Conservation (phyloP, 805 yeast genomes). For the Henningerozyma blattae region DNA sequence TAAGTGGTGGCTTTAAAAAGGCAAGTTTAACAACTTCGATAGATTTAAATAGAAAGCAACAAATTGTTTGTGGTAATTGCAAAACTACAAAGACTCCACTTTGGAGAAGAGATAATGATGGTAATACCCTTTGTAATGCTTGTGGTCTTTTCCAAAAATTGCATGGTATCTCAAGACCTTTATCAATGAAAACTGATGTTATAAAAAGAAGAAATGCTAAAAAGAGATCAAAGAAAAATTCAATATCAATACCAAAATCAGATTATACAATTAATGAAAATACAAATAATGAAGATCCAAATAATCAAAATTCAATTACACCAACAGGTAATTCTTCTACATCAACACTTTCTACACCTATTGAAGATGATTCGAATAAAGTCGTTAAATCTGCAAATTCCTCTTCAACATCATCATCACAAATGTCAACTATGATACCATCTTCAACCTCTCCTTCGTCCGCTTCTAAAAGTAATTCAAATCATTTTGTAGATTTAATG, state of each 20-base stretch:
- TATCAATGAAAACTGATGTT: slow-evolving; percentile 82
- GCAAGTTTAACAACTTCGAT: slow-evolving; percentile 5
- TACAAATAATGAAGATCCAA: slow-evolving; percentile 1
- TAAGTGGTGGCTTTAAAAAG: slow-evolving; percentile 16
- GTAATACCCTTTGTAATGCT: slow-evolving; percentile 89
- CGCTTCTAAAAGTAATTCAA: background rate
- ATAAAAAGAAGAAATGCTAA: slow-evolving; percentile 60
- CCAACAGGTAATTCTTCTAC: too few relatives aligned
- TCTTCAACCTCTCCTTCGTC: slow-evolving; percentile 1
- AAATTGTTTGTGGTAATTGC: slow-evolving; percentile 68
- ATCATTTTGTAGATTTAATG: background rate
- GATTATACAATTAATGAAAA: background rate
- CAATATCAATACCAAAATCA: slow-evolving; percentile 4
- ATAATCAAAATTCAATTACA: too few relatives aligned
- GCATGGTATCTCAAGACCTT: slow-evolving; percentile 92
- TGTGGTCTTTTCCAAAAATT: slow-evolving; percentile 87
- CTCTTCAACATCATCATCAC: slow-evolving; percentile 6
- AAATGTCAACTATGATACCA: slow-evolving; percentile 4
- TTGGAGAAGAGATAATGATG: slow-evolving; percentile 90
- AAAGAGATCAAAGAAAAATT: slow-evolving; percentile 42
- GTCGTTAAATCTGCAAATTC: too few relatives aligned
- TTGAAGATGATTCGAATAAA: too few relatives aligned
- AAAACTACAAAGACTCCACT: slow-evolving; percentile 86
- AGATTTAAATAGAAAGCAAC: slow-evolving; percentile 16
- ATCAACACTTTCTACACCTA: too few relatives aligned